These are phyloP conservation scores for Paramarasmius palmivorus DNA, from an alignment of 1,284 basidiomycete genomes.

Conservation along the genomic window DNA sequence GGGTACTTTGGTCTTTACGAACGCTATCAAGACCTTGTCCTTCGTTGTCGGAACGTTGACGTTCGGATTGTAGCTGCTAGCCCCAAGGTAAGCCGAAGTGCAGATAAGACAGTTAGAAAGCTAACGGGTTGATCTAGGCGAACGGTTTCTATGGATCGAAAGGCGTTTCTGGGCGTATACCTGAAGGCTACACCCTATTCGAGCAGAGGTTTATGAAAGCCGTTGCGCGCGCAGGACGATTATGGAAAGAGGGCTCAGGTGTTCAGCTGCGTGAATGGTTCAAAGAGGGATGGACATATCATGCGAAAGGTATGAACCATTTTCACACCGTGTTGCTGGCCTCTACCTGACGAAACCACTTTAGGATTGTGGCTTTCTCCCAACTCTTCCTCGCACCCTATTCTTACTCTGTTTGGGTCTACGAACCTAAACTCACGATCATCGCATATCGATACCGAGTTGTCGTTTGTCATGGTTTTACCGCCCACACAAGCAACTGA, in stretches of 20 bases:
- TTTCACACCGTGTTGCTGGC: conserved; percentile 6
- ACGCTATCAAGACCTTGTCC: conserved; percentile 77
- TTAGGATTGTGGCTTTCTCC: conserved; percentile 88
- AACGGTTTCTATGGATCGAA: conserved; percentile 94
- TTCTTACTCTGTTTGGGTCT: conserved; percentile 89
- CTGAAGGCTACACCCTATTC: conserved; percentile 91
- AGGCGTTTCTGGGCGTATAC: conserved; percentile 90
- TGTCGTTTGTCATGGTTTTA: conserved; percentile 85
- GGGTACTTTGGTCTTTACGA: conserved; percentile 93
- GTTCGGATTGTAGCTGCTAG: conserved; percentile 84
- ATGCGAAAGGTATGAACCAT: conserved; percentile 81
- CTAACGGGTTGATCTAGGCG: conserved; percentile 52
- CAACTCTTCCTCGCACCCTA: conserved; percentile 49
- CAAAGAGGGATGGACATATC: conserved; percentile 94
- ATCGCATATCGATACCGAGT: conserved; percentile 88
- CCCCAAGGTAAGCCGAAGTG: conserved; percentile 63
- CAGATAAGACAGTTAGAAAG: background rate
- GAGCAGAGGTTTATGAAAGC: conserved; percentile 84
- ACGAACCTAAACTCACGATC: conserved; percentile 96
- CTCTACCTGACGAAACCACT: background rate
- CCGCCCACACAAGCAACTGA: conserved; percentile 36
- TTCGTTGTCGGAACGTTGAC: conserved; percentile 55
- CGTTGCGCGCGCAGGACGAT: conserved; percentile 51
- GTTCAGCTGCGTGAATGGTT: conserved; percentile 88
- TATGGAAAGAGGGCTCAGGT: conserved; percentile 41